Evolutionary conservation across 495 filamentous ascomycete genomes (phyloP).

Genomic region (Tuber brumale): DNA sequence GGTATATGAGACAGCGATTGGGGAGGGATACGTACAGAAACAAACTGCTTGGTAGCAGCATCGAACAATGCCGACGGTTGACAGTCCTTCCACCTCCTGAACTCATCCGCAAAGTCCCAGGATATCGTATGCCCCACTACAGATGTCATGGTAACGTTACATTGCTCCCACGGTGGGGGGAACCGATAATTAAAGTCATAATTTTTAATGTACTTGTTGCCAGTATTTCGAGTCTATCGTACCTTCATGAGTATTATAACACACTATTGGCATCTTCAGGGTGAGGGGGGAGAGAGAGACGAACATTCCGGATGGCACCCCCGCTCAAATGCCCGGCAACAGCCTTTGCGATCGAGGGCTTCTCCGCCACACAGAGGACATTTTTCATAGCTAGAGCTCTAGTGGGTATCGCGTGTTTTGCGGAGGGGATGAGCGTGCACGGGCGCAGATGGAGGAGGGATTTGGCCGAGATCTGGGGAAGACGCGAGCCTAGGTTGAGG

Average conservation of each 20-base stretch:
- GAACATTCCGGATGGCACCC: constrained; percentile 48
- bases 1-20: neutral
- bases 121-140: constrained; percentile 78
- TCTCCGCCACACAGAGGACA: constrained; percentile 88
- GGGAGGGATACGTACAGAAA: constrained; percentile 42
- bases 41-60: constrained; percentile 60
- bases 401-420: neutral
- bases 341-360: constrained; percentile 91
- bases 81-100: constrained; percentile 72
- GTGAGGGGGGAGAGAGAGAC: neutral
- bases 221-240: constrained; percentile 45
- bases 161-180: constrained; percentile 69
- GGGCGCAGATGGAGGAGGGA: neutral
- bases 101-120: constrained; percentile 62
- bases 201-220: constrained; percentile 80
- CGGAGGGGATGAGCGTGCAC: neutral
- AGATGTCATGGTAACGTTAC: constrained; percentile 81
- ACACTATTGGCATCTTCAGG: neutral
- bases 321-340: constrained; percentile 84
- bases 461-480: neutral
- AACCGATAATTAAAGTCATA: constrained; percentile 89
- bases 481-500: neutral
- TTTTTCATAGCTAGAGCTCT: constrained; percentile 21
- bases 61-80: constrained; percentile 75
- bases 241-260: constrained; percentile 4